Percentiles rank a stretch among this genome's conserved stretches.
phyloP scores from a whole-genome alignment of 2,329 filamentous ascomycete genomes.

The Westerdykella sp. region DNA sequence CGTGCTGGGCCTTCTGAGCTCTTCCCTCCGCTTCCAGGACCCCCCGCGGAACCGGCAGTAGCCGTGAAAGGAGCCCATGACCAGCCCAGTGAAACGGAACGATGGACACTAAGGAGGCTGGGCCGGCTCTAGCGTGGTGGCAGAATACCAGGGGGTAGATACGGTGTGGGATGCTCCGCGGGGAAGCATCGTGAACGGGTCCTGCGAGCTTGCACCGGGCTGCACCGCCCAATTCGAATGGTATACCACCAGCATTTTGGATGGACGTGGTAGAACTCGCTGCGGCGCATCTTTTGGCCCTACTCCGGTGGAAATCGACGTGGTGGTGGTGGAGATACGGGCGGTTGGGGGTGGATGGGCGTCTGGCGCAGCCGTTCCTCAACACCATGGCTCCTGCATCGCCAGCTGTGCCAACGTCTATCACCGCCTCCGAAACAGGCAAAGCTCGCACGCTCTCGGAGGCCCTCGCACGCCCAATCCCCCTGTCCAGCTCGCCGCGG shows the following conservation, averaged over 20 bases:
- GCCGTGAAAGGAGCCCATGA: too few relatives aligned
- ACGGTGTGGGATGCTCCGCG: too few relatives aligned
- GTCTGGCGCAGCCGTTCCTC: background rate
- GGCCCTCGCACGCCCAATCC: too few relatives aligned
- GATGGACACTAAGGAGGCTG: too few relatives aligned
- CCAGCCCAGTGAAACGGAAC: too few relatives aligned
- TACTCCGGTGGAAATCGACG: conserved; percentile 1
- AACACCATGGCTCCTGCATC: conserved; percentile 1
- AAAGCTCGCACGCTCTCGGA: background rate
- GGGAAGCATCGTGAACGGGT: too few relatives aligned
- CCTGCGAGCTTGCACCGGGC: background rate
- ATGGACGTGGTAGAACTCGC: conserved; percentile 16
- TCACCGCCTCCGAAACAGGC: background rate
- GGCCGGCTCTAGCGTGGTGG: too few relatives aligned
- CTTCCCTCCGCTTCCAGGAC: too few relatives aligned
- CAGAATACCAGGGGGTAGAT: too few relatives aligned
- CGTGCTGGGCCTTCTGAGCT: too few relatives aligned
- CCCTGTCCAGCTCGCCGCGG: conserved; percentile 2
- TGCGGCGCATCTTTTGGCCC: conserved; percentile 13
- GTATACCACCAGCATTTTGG: too few relatives aligned
- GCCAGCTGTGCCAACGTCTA: background rate
- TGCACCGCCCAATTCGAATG: background rate
- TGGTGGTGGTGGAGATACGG: conserved; percentile 3
- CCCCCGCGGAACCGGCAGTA: too few relatives aligned
- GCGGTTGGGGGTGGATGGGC: background rate